These are phyloP conservation scores for Candida yuanshanica DNA, from an alignment of 805 yeast genomes.

Conservation along the genomic window DNA sequence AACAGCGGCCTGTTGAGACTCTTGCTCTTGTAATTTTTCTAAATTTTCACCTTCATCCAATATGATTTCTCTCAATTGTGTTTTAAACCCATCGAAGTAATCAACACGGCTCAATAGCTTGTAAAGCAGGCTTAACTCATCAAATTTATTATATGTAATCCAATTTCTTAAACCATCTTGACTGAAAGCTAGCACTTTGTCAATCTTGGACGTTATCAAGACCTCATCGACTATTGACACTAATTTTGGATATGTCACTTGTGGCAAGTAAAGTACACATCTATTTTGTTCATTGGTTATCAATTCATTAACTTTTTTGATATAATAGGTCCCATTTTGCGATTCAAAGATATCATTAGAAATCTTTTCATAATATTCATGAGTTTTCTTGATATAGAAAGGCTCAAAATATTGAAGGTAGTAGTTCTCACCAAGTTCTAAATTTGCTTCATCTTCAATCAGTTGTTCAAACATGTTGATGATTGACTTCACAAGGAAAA, in stretches of 20 bases:
- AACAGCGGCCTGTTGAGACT: constrained; percentile 23
- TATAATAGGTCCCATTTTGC: constrained; percentile 48
- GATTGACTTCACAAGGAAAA: constrained; percentile 52
- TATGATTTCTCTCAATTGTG: constrained; percentile 42
- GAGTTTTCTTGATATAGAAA: constrained; percentile 46
- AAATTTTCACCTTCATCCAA: constrained; percentile 36
- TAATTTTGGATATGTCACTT: constrained; percentile 47
- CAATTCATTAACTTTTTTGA: constrained; percentile 45
- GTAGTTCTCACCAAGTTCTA: constrained; percentile 49
- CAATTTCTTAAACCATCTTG: constrained; percentile 54
- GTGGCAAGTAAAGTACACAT: constrained; percentile 47
- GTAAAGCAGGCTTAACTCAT: constrained; percentile 43
- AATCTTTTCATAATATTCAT: constrained; percentile 44
- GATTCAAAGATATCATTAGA: constrained; percentile 39
- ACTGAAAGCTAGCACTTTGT: constrained; percentile 44
- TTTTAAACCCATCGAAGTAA: constrained; percentile 43
- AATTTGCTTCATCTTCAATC: constrained; percentile 34
- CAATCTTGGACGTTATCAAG: constrained; percentile 51
- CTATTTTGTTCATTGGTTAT: constrained; percentile 60
- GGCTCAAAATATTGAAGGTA: constrained; percentile 67
- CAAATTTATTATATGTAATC: constrained; percentile 41
- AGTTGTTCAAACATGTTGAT: constrained; percentile 70
- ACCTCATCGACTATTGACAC: constrained; percentile 52
- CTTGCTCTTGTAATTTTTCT: constrained; percentile 11
- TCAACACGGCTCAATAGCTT: constrained; percentile 50